These are phyloP conservation scores for Oehlia diaphana DNA, from an alignment of 192 early-diverging fungal species.

Conservation along the genomic window DNA sequence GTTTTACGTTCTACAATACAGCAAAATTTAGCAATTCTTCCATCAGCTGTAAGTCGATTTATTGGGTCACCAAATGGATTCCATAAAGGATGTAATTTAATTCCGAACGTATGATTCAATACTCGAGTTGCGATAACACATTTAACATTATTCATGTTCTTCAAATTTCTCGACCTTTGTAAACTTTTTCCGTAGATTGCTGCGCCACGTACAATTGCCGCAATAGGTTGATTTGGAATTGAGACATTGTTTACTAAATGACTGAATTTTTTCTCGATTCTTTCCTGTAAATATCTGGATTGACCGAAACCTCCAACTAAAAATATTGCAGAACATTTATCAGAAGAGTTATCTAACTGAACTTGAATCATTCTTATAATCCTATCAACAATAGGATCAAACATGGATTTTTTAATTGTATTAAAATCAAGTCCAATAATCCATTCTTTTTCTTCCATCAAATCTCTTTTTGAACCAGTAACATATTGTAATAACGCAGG, in stretches of 20 bases:
- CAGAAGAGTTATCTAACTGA: conserved; percentile 41
- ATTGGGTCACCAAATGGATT: too few species aligned
- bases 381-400: conserved; percentile 57
- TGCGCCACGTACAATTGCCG: conserved; percentile 54
- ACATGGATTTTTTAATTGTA: conserved; percentile 48
- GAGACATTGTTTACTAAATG: conserved; percentile 42
- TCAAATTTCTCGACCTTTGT: neutral
- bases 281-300: conserved; percentile 49
- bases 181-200: conserved; percentile 43
- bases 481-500: conserved; percentile 1
- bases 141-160: neutral
- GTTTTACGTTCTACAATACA: neutral
- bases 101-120: neutral
- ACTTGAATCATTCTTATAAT: conserved; percentile 51
- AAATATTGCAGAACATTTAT: conserved; percentile 49
- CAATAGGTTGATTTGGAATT: conserved; percentile 48
- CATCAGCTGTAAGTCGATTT: neutral
- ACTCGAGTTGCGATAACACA: neutral
- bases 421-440: conserved; percentile 43
- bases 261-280: conserved; percentile 49
- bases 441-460: conserved; percentile 43
- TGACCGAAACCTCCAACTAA: conserved; percentile 59
- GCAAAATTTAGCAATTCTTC: neutral
- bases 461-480: neutral
- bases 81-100: too few species aligned